Conservation (phyloP, 805 yeast genomes). For the Tetrapisispora phaffii region DNA sequence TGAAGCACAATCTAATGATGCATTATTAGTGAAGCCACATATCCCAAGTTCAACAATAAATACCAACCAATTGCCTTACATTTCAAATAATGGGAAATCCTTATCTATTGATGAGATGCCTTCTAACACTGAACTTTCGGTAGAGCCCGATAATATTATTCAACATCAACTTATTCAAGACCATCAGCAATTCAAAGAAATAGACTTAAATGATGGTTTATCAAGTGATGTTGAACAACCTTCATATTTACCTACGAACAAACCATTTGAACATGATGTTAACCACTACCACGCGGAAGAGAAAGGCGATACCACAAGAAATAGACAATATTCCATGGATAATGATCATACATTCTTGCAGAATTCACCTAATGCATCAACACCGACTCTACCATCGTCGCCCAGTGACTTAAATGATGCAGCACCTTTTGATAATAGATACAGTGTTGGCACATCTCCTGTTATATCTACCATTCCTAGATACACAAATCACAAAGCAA, state of each 20-base stretch:
- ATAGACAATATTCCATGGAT: neutral
- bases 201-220: slow-evolving; percentile 30
- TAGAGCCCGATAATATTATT: slow-evolving; percentile 2
- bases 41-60: slow-evolving; percentile 20
- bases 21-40: slow-evolving; percentile 19
- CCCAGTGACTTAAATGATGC: slow-evolving; percentile 26
- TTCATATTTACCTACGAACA: neutral
- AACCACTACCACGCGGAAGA: neutral
- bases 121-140: slow-evolving; percentile 2
- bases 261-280: neutral
- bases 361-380: slow-evolving; percentile 17
- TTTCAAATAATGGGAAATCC: slow-evolving; percentile 2
- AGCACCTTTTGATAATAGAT: slow-evolving; percentile 24
- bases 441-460: slow-evolving; percentile 26
- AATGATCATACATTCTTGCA: neutral
- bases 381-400: slow-evolving; percentile 28
- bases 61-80: slow-evolving; percentile 17
- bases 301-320: slow-evolving; percentile 1
- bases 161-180: slow-evolving; percentile 1
- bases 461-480: slow-evolving; percentile 25
- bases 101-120: neutral
- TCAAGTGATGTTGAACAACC: slow-evolving; percentile 30
- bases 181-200: slow-evolving; percentile 19
- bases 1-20: slow-evolving; percentile 24
- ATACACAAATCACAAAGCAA: slow-evolving; percentile 17